These are phyloP conservation scores for Petunia axillaris DNA, from an alignment of 257 asterid species.

Conservation along the genomic window DNA sequence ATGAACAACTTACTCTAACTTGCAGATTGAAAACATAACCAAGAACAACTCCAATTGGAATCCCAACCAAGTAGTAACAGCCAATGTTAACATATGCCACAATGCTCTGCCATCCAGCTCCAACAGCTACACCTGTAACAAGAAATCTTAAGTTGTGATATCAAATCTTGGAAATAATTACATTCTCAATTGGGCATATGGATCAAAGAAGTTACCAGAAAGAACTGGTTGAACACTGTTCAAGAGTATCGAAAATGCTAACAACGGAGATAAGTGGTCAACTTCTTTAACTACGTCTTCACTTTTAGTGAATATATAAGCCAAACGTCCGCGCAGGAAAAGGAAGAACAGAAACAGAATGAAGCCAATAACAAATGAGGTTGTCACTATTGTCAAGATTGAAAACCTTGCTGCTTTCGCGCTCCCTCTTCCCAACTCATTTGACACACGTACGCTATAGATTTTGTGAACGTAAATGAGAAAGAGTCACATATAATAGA, in stretches of 20 bases:
- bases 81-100: slow-evolving; percentile 66
- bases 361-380: slow-evolving; percentile 51
- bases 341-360: slow-evolving; percentile 52
- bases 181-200: neutral
- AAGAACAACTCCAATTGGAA: slow-evolving; percentile 58
- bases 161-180: neutral
- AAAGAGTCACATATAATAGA: neutral
- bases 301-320: slow-evolving; percentile 62
- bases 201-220: slow-evolving; percentile 46
- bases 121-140: slow-evolving; percentile 65
- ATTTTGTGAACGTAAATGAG: neutral
- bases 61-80: slow-evolving; percentile 63
- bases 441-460: slow-evolving; percentile 66
- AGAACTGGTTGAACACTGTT: slow-evolving; percentile 74
- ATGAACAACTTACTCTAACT: slow-evolving; percentile 47
- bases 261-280: slow-evolving; percentile 56
- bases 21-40: slow-evolving; percentile 56
- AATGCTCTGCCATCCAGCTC: slow-evolving; percentile 68
- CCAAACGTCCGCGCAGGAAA: slow-evolving; percentile 51
- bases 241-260: slow-evolving; percentile 66
- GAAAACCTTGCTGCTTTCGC: slow-evolving; percentile 61
- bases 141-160: neutral
- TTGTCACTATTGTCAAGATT: slow-evolving; percentile 42
- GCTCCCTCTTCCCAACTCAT: slow-evolving; percentile 74
- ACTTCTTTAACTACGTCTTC: slow-evolving; percentile 52